These are phyloP conservation scores for Parmelia sp. DNA, from an alignment of 495 filamentous ascomycete species.

Conservation along the genomic window DNA sequence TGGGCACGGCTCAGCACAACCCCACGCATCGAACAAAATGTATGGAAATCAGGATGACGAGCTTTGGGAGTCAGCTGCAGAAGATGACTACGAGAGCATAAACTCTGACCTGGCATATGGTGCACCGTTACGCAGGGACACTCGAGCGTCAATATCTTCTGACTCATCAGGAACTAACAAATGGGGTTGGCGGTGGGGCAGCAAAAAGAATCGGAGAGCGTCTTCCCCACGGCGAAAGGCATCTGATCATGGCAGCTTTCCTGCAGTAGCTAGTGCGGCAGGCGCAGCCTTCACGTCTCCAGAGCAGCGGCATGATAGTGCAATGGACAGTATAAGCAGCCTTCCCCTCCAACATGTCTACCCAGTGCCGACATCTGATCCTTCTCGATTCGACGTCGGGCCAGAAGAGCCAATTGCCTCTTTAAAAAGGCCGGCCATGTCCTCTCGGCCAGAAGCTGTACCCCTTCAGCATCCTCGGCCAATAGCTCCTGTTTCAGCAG, in stretches of 20 bases:
- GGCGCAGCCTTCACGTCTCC: slow-evolving; percentile 21
- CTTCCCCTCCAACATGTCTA: slow-evolving; percentile 42
- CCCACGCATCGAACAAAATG: slow-evolving; percentile 27
- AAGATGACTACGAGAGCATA: slow-evolving; percentile 43
- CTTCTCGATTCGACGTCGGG: slow-evolving; percentile 50
- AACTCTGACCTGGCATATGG: slow-evolving; percentile 54
- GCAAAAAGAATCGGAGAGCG: slow-evolving; percentile 43
- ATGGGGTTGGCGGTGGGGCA: slow-evolving; percentile 56
- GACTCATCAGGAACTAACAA: slow-evolving; percentile 44
- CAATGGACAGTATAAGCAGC: slow-evolving; percentile 32
- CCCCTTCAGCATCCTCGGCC: slow-evolving; percentile 55
- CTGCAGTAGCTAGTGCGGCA: slow-evolving; percentile 26
- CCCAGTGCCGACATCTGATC: slow-evolving; percentile 58
- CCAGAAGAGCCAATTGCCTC: slow-evolving; percentile 44
- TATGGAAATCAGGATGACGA: slow-evolving; percentile 41
- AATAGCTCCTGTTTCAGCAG: slow-evolving; percentile 48
- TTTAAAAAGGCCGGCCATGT: slow-evolving; percentile 25
- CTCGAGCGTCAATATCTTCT: slow-evolving; percentile 48
- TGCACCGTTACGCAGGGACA: slow-evolving; percentile 36
- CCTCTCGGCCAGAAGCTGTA: slow-evolving; percentile 40
- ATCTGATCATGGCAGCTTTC: slow-evolving; percentile 11
- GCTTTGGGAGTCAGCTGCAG: slow-evolving; percentile 58
- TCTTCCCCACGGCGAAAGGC: slow-evolving; percentile 5
- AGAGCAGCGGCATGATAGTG: slow-evolving; percentile 4
- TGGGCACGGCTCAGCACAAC: slow-evolving; percentile 7